These are phyloP conservation scores for Penicillium sp. DNA, from an alignment of 2,329 filamentous ascomycete species.

Conservation along the genomic window DNA sequence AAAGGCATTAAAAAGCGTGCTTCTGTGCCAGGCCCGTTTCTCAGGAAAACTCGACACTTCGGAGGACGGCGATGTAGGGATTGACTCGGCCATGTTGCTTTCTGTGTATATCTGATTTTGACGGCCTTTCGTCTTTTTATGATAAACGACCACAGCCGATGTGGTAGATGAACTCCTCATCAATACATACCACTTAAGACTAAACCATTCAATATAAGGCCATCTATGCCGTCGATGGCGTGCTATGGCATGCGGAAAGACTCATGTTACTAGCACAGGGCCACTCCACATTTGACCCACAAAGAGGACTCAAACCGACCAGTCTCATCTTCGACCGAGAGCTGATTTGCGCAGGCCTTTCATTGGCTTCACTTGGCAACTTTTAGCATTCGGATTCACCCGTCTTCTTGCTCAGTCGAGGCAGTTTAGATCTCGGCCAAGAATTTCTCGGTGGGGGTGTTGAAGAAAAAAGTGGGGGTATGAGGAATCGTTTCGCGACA, in stretches of 20 bases:
- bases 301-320: not conserved
- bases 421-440: not conserved
- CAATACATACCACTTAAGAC: not conserved
- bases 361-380: not conserved
- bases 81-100: constrained; percentile 18
- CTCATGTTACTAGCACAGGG: constrained; percentile 1
- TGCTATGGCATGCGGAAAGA: constrained; percentile 7
- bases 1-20: constrained; percentile 57
- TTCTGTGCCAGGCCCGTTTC: constrained; percentile 49
- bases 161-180: not conserved
- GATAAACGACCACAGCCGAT: not conserved
- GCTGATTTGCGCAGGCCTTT: not conserved
- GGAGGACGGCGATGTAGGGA: constrained; percentile 15
- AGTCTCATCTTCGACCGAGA: not conserved
- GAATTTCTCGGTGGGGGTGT: not conserved
- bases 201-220: not conserved
- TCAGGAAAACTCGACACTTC: not conserved
- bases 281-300: constrained; percentile 8
- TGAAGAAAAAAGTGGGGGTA: not conserved
- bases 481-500: not conserved
- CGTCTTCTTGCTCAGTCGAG: not conserved
- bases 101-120: not conserved
- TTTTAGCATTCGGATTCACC: not conserved
- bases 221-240: constrained; percentile 14
- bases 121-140: not conserved